Evolutionary conservation across 441 rosid species (phyloP).

Genomic region (Metrosideros polymorpha): DNA sequence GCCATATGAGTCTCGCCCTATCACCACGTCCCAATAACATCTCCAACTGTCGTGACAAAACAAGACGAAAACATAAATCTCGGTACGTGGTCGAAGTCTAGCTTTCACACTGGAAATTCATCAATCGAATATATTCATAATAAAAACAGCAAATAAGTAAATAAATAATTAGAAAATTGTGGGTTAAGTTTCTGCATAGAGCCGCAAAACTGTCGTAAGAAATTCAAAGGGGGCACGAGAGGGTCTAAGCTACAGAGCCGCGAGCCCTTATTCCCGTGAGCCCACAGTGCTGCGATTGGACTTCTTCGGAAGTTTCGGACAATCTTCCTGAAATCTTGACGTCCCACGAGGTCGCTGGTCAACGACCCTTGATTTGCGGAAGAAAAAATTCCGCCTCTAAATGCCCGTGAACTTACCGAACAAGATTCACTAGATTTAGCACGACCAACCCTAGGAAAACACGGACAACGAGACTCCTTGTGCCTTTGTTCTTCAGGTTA

Average conservation of each 20-base stretch:
- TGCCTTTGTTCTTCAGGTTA: no score
- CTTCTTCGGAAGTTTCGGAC: background rate
- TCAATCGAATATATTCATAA: no score
- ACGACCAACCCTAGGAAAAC: background rate
- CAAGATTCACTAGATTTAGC: background rate
- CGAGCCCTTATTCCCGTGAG: background rate
- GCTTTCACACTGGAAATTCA: background rate
- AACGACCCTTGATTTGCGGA: background rate
- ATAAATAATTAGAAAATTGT: background rate
- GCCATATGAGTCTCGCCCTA: background rate
- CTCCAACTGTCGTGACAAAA: background rate
- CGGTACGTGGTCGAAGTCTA: background rate
- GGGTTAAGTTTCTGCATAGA: background rate
- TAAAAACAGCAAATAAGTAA: no score
- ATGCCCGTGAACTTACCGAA: background rate
- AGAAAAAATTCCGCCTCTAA: background rate
- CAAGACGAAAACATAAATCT: background rate
- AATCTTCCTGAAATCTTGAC: no score
- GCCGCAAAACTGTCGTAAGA: background rate
- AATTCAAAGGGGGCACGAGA: background rate
- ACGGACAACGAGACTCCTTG: background rate
- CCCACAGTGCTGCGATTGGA: background rate
- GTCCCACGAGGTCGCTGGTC: no score
- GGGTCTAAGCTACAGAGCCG: background rate
- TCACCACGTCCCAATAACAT: background rate